Conservation (phyloP, 306 rosid species). For the Senna siamea region DNA sequence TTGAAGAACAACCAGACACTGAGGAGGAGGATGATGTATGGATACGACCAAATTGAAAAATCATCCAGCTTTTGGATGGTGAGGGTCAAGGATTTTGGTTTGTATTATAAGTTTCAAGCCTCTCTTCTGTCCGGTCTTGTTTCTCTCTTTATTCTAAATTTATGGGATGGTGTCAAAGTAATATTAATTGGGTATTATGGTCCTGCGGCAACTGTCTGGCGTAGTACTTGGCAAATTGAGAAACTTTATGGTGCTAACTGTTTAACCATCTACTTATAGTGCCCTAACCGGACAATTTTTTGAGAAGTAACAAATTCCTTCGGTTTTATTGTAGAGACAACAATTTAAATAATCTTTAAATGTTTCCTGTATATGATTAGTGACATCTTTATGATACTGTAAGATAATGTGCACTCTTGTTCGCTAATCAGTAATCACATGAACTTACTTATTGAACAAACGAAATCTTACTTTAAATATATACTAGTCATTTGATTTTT, state of each 20-base stretch:
- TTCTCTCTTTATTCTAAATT: not conserved
- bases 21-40: slow-evolving; percentile 53
- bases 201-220: too few relatives aligned
- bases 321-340: not conserved
- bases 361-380: not conserved
- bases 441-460: too few relatives aligned
- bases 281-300: too few relatives aligned
- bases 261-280: not conserved
- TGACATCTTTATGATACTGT: too few relatives aligned
- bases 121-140: not conserved
- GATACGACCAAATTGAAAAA: slow-evolving; percentile 45
- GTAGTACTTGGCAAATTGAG: not conserved
- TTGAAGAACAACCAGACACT: slow-evolving; percentile 33
- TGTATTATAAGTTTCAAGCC: not conserved
- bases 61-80: not conserved
- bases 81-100: slow-evolving; percentile 5
- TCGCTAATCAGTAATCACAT: too few relatives aligned
- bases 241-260: not conserved
- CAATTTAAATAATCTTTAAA: too few relatives aligned
- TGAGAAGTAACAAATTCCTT: too few relatives aligned
- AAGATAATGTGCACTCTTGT: not conserved
- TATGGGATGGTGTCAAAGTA: not conserved
- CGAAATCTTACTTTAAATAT: too few relatives aligned
- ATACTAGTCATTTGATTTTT: too few relatives aligned
- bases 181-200: too few relatives aligned